phyloP scores from a whole-genome alignment of 495 filamentous ascomycete genomes.

The Annulohypoxylon bovei region DNA sequence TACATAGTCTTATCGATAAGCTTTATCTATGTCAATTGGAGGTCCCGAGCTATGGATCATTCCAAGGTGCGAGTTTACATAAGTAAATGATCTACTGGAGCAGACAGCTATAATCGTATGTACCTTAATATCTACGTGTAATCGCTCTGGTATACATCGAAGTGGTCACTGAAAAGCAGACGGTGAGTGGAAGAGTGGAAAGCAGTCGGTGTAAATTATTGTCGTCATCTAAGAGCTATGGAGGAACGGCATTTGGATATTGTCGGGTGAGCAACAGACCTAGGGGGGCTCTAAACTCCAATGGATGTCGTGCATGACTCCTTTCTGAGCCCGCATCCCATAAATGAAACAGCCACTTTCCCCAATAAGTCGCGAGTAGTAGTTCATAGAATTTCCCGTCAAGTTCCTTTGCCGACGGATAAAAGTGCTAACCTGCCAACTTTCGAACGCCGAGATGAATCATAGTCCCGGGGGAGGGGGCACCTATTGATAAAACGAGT shows the following conservation, averaged over 20 bases:
- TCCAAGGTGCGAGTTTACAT: neutral
- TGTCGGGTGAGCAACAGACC: neutral
- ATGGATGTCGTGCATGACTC: neutral
- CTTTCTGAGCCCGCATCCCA: neutral
- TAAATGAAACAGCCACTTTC: neutral
- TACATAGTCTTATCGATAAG: slow-evolving; percentile 39
- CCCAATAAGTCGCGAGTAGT: neutral
- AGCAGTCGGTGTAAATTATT: neutral
- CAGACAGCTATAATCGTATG: too few species aligned
- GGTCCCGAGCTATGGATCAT: neutral
- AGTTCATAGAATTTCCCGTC: neutral
- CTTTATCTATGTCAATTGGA: too few species aligned
- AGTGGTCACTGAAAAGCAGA: neutral
- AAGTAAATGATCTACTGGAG: neutral
- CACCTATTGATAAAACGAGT: slow-evolving; percentile 50
- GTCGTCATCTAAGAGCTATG: neutral
- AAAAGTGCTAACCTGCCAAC: neutral
- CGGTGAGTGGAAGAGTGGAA: neutral
- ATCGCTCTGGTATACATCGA: neutral
- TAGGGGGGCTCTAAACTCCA: neutral
- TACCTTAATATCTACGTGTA: neutral
- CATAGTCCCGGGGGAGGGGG: slow-evolving; percentile 67
- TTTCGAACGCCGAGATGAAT: neutral
- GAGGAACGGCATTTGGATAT: neutral
- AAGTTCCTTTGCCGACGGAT: neutral